Percentiles rank a stretch among this genome's conserved stretches.
Evolutionary conservation across 495 filamentous ascomycete species (phyloP).

Genomic region (Talaromyces adpressus): DNA sequence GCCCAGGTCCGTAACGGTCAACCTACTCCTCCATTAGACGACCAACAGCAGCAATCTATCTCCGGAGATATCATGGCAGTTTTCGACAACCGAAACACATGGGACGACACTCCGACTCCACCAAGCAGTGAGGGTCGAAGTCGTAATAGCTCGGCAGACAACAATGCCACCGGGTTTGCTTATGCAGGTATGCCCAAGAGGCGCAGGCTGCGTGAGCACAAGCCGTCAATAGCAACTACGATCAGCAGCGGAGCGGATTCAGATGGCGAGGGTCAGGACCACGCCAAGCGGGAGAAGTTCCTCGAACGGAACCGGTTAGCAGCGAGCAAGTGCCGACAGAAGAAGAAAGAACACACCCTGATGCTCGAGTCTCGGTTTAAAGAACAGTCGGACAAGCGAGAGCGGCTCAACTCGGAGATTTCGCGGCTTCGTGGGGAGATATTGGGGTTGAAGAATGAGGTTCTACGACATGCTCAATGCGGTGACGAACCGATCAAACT

Average conservation of each 20-base stretch:
- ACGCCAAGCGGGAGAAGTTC: constrained; percentile 40
- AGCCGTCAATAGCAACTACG: constrained; percentile 8
- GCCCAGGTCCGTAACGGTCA: constrained; percentile 36
- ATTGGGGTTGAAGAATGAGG: constrained; percentile 46
- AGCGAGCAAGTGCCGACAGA: constrained; percentile 70
- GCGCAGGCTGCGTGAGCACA: constrained; percentile 10
- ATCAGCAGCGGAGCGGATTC: constrained; percentile 15
- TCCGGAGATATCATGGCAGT: constrained; percentile 13
- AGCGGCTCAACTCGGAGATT: constrained; percentile 16
- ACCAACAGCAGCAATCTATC: constrained; percentile 9
- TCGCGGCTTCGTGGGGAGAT: constrained; percentile 38
- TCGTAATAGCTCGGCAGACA: not conserved
- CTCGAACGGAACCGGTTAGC: constrained; percentile 70
- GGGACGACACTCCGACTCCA: constrained; percentile 5
- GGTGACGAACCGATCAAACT: constrained; percentile 45
- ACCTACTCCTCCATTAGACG: constrained; percentile 33
- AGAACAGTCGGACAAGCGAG: constrained; percentile 18
- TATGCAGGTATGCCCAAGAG: constrained; percentile 8
- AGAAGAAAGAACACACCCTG: constrained; percentile 63
- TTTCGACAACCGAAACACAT: constrained; percentile 11
- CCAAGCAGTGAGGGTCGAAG: constrained; percentile 6
- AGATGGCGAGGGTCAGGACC: constrained; percentile 20
- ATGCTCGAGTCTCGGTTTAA: constrained; percentile 41
- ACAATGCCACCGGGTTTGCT: not conserved
- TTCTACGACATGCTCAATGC: constrained; percentile 55